Base-by-base conservation (phyloP, 2,329 filamentous ascomycete genomes). In the Aquanectria penicillioides region DNA sequence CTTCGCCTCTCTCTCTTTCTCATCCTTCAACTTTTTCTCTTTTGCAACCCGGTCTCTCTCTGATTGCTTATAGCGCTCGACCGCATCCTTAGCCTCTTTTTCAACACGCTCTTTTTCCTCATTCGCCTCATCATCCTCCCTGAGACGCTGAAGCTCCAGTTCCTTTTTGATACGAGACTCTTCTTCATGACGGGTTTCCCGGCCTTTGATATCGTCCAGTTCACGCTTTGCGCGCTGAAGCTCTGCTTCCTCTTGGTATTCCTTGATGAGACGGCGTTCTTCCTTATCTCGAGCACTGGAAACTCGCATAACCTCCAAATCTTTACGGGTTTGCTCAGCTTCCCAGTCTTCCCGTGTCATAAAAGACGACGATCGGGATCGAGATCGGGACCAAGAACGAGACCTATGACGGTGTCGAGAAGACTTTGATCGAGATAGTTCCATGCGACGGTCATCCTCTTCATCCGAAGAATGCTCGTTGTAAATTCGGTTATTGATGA, bases 401-500 rank as follows among this genome's bases (percentile, higher is more conserved):
- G 68, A 69, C 38, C 41, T 22, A 7, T 26, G 33, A n/a, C 61
- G 65, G 15, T 69, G 74, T 12, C 68, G 70, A 17, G 69, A 64
- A 46, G 65, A 64, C 37, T 62, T n/a, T n/a, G n/a, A 55, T 9
- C 67, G 65, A 44, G 64, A 59, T 47, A 75, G 49, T 55, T 73
- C 72, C 52, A 73, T 69, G 54, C 65, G 74, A 43, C 55, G 55
- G 10, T 68, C 68, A 28, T 73, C 72, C 23, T 77, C 71, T 12
- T 71, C 69, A 26, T 66, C 81, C 5, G 78, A 82, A 17, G 80
- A 81, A 48, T 79, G 65, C 18, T 81, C 77, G 59, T 82, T 82
- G 65, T 83, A 81, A 56, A 84, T 81, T 55, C 77, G 77, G 70
- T 86, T 87, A 68, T 86, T 85, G 70, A 87, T 86, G 49, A 87